Evolutionary conservation across 768 basidiomycete genomes (phyloP), one percentile per base, ranked within the genome.

Genomic region (Suillus americanus): DNA sequence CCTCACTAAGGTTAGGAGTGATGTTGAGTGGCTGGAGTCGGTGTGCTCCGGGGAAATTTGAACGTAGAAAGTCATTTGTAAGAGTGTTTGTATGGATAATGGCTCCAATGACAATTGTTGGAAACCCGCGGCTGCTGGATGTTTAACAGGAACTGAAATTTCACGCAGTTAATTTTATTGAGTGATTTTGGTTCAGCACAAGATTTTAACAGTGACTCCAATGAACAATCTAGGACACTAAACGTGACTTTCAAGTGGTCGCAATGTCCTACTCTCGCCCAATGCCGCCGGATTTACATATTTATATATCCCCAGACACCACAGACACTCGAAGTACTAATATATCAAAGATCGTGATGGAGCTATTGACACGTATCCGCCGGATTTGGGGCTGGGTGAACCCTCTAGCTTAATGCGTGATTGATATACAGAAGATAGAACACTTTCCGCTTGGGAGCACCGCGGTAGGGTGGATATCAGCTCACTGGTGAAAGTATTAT

Each of bases 1-100:
- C 77, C 71, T 97, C 66, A 97, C 97, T 0, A 90, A 88, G 8
- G 91, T 94, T 12, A 85, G 81, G 62, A 94, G 94, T 73, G 94
- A 93, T 63, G 84, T 90, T 4, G 86, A 83, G 3, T 95, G 92
- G 88, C 71, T 98, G 9, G 97, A 98, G 75, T 82, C 77, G 3
- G 82, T 96, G 2, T 95, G 93, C 71, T 89, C 90, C 40, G 94
- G 94, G 20, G 79, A 78, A 33, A 68, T 77, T 40, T 78, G 57
- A 76, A 20, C 20, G 57, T 35, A 35, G 20, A 35, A n/a, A 54
- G 16, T 18, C 3, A 9, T 37, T 38, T 56, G 55, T 37, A 40
- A 45, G 38, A 23, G 38, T 40, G 18, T 40, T 40, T 10, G 12
- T n/a, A 20, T 54, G 33, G 20, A 33, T 54, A 13, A n/a, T 54